Conservation (phyloP, 352 stramenopile species). For the Pythium folliculosum region DNA sequence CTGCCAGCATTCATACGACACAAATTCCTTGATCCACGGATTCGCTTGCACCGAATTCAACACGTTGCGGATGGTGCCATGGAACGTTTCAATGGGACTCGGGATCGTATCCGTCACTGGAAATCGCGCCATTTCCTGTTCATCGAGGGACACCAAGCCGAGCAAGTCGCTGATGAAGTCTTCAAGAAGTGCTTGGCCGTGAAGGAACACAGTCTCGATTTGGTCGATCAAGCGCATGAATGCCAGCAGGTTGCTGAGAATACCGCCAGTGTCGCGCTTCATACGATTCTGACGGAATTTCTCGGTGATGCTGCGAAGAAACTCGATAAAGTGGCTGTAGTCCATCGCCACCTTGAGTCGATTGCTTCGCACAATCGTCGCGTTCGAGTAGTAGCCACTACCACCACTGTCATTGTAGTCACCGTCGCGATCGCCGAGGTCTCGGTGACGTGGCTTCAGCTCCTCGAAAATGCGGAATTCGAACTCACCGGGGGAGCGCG, state of each 20-base stretch:
- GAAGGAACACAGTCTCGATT: conserved; percentile 75
- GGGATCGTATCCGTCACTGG: conserved; percentile 61
- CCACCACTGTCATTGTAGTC: conserved; percentile 29
- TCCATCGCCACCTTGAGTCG: conserved; percentile 73
- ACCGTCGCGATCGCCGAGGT: conserved; percentile 32
- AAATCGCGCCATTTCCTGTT: conserved; percentile 47
- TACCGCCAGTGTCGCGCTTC: conserved; percentile 56
- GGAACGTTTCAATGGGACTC: conserved; percentile 71
- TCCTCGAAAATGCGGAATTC: conserved; percentile 86
- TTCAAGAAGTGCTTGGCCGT: conserved; percentile 60
- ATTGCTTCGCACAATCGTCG: conserved; percentile 73
- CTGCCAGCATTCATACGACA: conserved; percentile 53
- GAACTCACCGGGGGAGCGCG: conserved; percentile 78
- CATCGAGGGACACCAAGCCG: conserved; percentile 45
- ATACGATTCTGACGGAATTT: conserved; percentile 59
- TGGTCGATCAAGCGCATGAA: conserved; percentile 72
- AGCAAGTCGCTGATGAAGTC: conserved; percentile 62
- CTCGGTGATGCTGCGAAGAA: conserved; percentile 57
- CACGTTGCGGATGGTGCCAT: conserved; percentile 73
- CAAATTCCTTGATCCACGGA: conserved; percentile 60
- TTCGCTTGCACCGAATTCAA: conserved; percentile 70
- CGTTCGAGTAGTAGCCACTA: conserved; percentile 57
- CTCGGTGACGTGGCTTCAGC: conserved; percentile 38
- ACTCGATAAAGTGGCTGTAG: conserved; percentile 81
- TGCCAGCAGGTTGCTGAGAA: conserved; percentile 63